Evolutionary conservation across 768 basidiomycete genomes (phyloP), one percentile per base, ranked within the genome.

Genomic region (Pisolithus sp.): DNA sequence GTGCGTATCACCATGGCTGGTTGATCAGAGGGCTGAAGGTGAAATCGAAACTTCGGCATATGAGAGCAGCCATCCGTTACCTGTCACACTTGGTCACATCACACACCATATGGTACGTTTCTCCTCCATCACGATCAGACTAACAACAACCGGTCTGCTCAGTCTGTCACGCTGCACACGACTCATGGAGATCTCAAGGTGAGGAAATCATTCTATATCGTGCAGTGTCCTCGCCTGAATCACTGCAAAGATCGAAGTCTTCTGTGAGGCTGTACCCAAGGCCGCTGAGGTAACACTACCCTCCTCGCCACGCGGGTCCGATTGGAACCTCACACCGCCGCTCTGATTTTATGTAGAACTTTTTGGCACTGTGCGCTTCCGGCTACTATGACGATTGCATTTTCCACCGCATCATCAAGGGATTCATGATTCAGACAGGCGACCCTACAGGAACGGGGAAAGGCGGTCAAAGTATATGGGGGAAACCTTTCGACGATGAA

Each of bases 381-480:
- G 86, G 85, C 28, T 86, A 85, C 61, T 98, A 90, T 68, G 79
- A 96, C 67, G 76, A 77, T 49, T 89, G 83, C 61, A 68, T 93
- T 17, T 97, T 94, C 64, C 94, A 97, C 67, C 80, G 93, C 40
- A 98, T 92, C 66, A 97, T 99, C 74, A 92, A 85, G 59, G 86
- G 84, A 20, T 99, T 99, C 73, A 99, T 99, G 88, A 73, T 87
- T 8, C 96, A 99, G 62, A 90, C 92, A 0, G 92, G 91, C 39
- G 93, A 95, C 66, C 90, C 90, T 13, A 75, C 81, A 9, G 91
- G 92, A 21, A 81, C 89, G 24, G 96, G 96, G 24, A 99, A 97
- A 68, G 93, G 91, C 37, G 96, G 96, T 12, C 92, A 97, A 71
- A 93, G 89, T 62, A 89, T 97, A 58, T 98, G 94, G 93, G 93